Evolutionary conservation across 306 rosid species (phyloP).

Genomic region (Cicer judaicum): DNA sequence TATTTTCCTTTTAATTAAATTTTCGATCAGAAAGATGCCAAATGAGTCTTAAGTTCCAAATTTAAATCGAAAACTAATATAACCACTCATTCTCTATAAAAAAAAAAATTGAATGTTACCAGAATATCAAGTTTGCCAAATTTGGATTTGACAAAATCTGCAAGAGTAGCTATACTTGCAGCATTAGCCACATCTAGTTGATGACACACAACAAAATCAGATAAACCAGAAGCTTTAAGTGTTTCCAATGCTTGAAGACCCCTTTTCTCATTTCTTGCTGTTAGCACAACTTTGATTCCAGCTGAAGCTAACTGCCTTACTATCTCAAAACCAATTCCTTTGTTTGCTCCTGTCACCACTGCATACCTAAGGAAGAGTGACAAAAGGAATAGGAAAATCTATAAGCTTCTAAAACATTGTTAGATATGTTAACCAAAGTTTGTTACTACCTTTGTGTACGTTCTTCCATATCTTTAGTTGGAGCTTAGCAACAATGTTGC

Average conservation of each 20-base stretch:
- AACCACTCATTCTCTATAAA: too few species aligned
- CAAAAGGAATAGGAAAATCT: background rate
- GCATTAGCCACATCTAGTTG: conserved; percentile 51
- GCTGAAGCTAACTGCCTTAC: conserved; percentile 45
- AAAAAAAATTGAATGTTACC: conserved; percentile 36
- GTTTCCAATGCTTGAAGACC: conserved; percentile 49
- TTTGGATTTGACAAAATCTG: conserved; percentile 41
- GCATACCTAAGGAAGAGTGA: conserved; percentile 38
- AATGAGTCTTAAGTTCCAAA: too few species aligned
- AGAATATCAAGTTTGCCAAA: conserved; percentile 57
- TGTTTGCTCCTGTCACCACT: conserved; percentile 49
- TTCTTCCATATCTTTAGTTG: too few species aligned
- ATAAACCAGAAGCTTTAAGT: conserved; percentile 31
- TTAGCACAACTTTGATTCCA: conserved; percentile 52
- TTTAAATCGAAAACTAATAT: too few species aligned
- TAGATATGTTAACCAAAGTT: background rate
- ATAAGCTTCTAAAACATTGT: background rate
- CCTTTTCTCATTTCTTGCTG: conserved; percentile 50
- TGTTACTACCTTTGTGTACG: too few species aligned
- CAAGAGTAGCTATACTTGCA: conserved; percentile 47
- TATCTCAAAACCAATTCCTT: conserved; percentile 52
- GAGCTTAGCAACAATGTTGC: too few species aligned
- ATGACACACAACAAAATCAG: conserved; percentile 43
- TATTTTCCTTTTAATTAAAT: too few species aligned
- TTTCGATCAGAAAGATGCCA: too few species aligned